Evolutionary conservation across 2,329 filamentous ascomycete genomes (phyloP).

Genomic region (Aureobasidium sp.): DNA sequence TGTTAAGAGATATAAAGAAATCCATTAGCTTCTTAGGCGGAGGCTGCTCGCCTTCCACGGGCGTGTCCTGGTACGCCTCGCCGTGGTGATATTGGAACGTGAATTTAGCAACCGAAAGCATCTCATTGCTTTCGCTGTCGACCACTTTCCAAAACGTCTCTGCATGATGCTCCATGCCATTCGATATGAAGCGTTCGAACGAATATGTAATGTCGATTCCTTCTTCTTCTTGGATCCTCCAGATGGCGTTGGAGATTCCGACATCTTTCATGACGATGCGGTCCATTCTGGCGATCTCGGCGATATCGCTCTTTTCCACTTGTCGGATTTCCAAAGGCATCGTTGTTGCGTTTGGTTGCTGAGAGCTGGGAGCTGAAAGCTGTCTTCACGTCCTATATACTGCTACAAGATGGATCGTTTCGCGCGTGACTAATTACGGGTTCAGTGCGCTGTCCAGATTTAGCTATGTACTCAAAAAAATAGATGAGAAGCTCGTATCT

Average conservation of each 20-base stretch:
- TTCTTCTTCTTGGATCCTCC: background rate
- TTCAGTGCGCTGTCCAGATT: background rate
- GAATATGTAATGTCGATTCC: background rate
- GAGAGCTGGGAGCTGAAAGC: background rate
- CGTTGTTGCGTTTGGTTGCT: background rate
- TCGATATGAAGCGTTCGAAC: background rate
- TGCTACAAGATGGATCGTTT: too few species aligned
- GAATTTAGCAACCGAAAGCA: slow-evolving; percentile 37
- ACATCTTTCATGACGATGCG: slow-evolving; percentile 26
- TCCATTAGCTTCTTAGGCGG: background rate
- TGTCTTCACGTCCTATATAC: background rate
- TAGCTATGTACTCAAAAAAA: background rate
- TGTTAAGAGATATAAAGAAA: slow-evolving; percentile 21
- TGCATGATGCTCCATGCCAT: slow-evolving; percentile 8
- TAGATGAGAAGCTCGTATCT: background rate
- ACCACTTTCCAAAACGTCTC: slow-evolving; percentile 28
- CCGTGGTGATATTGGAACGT: slow-evolving; percentile 22
- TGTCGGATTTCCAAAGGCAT: slow-evolving; percentile 30
- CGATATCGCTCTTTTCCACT: slow-evolving; percentile 28
- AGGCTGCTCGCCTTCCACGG: background rate
- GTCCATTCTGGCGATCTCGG: slow-evolving; percentile 29
- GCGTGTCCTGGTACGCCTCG: slow-evolving; percentile 7
- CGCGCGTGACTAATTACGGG: too few species aligned
- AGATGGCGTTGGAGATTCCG: slow-evolving; percentile 26
- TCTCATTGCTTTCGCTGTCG: slow-evolving; percentile 30